A percentile compares a stretch with the other conserved stretches of the same genome.
Conservation (phyloP, 805 yeast genomes). For the Zygotorulaspora sp. region DNA sequence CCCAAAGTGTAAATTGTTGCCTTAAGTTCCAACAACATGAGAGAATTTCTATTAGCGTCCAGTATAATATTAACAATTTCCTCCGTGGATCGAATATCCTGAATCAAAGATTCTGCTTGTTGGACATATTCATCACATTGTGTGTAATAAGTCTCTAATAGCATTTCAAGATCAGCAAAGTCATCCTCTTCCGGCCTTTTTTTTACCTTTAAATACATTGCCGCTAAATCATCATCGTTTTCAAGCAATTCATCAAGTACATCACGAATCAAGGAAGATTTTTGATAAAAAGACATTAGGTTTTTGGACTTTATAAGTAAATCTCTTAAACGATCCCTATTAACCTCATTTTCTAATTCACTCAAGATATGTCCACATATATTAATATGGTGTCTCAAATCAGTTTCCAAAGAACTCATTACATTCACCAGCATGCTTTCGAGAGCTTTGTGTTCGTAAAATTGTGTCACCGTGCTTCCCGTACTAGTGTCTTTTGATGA, state of each 20-base stretch:
- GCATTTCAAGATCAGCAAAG: slow-evolving; percentile 77
- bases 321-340: slow-evolving; percentile 68
- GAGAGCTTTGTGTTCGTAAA: slow-evolving; percentile 76
- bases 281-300: slow-evolving; percentile 68
- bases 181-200: slow-evolving; percentile 32
- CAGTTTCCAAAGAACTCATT: slow-evolving; percentile 73
- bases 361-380: slow-evolving; percentile 59
- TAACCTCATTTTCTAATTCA: slow-evolving; percentile 74
- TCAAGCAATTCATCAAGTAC: slow-evolving; percentile 81
- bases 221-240: slow-evolving; percentile 77
- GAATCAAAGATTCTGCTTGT: slow-evolving; percentile 75
- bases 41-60: slow-evolving; percentile 85
- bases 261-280: slow-evolving; percentile 67
- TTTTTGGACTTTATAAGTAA: slow-evolving; percentile 68
- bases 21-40: slow-evolving; percentile 81
- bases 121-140: slow-evolving; percentile 93
- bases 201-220: slow-evolving; percentile 64
- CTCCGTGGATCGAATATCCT: slow-evolving; percentile 84
- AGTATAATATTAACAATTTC: slow-evolving; percentile 87
- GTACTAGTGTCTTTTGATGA: slow-evolving; percentile 25
- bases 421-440: slow-evolving; percentile 81
- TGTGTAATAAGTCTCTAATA: slow-evolving; percentile 81
- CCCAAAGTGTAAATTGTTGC: slow-evolving; percentile 82
- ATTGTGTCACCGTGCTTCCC: slow-evolving; percentile 36
- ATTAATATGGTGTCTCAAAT: slow-evolving; percentile 53